Conservation (phyloP, 2,329 filamentous ascomycete species). For the Penicillium glabrum region DNA sequence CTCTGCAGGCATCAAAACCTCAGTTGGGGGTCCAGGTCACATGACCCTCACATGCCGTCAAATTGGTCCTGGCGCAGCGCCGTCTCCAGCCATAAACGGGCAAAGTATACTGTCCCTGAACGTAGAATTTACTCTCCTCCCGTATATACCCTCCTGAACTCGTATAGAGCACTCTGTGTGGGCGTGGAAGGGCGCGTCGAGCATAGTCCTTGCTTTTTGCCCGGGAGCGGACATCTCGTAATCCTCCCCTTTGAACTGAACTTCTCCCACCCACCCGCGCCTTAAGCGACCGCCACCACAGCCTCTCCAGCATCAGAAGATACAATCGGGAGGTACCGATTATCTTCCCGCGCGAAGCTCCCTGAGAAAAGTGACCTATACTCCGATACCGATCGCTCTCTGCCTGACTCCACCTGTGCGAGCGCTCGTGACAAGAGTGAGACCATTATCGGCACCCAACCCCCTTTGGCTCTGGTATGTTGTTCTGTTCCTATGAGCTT, state of each 20-base stretch:
- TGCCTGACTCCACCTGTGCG: neutral
- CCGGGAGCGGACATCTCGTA: slow-evolving; percentile 22
- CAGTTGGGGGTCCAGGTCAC: slow-evolving; percentile 4
- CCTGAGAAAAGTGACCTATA: neutral
- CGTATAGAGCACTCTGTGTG: neutral
- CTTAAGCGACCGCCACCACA: slow-evolving; percentile 8
- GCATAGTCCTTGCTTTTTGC: slow-evolving; percentile 10
- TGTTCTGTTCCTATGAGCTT: slow-evolving; percentile 5
- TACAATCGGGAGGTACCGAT: neutral
- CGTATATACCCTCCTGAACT: neutral
- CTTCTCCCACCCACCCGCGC: slow-evolving; percentile 19
- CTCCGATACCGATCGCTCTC: neutral
- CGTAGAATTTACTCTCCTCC: neutral
- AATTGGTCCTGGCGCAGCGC: slow-evolving; percentile 8
- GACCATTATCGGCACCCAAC: slow-evolving; percentile 13
- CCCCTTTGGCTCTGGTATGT: slow-evolving; percentile 23
- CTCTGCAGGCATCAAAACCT: neutral
- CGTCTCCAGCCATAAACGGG: slow-evolving; percentile 5
- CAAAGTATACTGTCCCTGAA: neutral
- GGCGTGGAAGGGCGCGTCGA: slow-evolving; percentile 6
- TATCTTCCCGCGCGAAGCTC: neutral
- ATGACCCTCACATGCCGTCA: slow-evolving; percentile 16
- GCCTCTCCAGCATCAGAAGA: slow-evolving; percentile 4
- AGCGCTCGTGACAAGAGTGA: neutral
- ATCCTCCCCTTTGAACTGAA: slow-evolving; percentile 20